Evolutionary conservation across 2,329 filamentous ascomycete genomes (phyloP).

Genomic region (Plectosphaerella cucumerina): DNA sequence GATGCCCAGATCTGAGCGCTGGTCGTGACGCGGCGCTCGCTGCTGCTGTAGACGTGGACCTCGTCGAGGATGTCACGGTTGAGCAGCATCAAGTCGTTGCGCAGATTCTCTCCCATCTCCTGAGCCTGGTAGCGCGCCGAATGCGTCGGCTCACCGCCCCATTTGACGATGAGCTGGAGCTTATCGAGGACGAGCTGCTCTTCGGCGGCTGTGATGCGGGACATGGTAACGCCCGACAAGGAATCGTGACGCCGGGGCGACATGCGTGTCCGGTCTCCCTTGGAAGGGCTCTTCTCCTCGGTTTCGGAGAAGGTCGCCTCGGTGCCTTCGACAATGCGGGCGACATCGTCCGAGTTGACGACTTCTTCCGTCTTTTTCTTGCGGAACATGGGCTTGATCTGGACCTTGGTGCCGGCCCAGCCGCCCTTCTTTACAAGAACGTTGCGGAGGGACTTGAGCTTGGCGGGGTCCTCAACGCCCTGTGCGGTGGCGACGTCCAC

Average conservation of each 20-base stretch:
- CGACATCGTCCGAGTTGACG: constrained; percentile 27
- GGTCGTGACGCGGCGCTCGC: constrained; percentile 88
- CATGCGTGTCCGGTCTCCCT: constrained; percentile 25
- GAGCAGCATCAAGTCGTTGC: constrained; percentile 88
- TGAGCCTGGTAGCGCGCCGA: constrained; percentile 94
- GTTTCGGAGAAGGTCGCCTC: constrained; percentile 15
- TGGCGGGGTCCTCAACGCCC: constrained; percentile 78
- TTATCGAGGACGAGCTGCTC: constrained; percentile 94
- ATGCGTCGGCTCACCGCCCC: constrained; percentile 97
- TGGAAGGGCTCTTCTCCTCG: constrained; percentile 5
- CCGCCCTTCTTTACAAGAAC: constrained; percentile 88
- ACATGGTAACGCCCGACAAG: constrained; percentile 84
- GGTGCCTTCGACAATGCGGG: constrained; percentile 23
- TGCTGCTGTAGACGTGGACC: constrained; percentile 92
- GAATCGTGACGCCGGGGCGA: constrained; percentile 71
- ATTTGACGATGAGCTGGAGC: constrained; percentile 95
- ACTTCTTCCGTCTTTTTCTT: constrained; percentile 69
- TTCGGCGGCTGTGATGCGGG: constrained; percentile 87
- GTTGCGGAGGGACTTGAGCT: constrained; percentile 80
- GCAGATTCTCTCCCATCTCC: constrained; percentile 92
- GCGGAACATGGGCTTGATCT: constrained; percentile 99
- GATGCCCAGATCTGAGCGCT: constrained; percentile 95
- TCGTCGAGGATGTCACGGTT: constrained; percentile 90
- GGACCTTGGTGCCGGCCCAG: constrained; percentile 95
- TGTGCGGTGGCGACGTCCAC: constrained; percentile 76